Base-by-base conservation (phyloP, 257 asterid species). In the Lavandula angustifolia region DNA sequence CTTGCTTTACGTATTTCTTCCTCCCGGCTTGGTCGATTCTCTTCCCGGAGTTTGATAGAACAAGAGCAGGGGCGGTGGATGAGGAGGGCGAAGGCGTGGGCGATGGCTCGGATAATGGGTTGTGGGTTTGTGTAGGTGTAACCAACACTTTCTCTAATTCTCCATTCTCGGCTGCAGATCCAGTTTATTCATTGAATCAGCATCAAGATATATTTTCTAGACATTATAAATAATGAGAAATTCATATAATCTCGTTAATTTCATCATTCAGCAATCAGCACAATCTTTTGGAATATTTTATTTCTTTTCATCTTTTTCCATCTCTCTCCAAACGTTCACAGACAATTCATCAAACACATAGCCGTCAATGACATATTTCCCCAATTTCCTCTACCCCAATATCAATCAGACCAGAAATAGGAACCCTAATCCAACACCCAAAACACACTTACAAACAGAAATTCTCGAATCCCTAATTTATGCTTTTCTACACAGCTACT, bases 1-100 rank as follows among this genome's bases (percentile, higher is more conserved):
- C 90, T 64, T 84, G 84, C 57, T 84, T 84, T 9, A 84, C 83
- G 7, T 84, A 84, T 40, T 84, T 82, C 74, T 79, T 82, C 43
- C 72, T 76, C 27, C 83, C 75, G 11, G 77, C 65, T 52, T 81
- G 84, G 71, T 79, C 87, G 4, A 82, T 78, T 31, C 84, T 53
- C 70, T 82, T 84, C 16, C 87, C 89, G 0, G 86, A 83, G 71
- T 80, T 75, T 0, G 86, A 80, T 27, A 78, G 73, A 60, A 83
- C 80, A 37, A 80, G 70, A 52, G 84, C 85, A 1, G 83, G 85
- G 22, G 83, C 83, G 12, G 80, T 77, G 3, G 88, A 72, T 9
- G 88, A 65, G 38, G 88, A 78, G 32, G 87, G 83, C 41, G 88
- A 75, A 3, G 85, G 85, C 1, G 80, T 11, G 7, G 81, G 81